Percentiles rank a stretch among this genome's conserved stretches.
Conservation (phyloP, 202 grass and related monocot species). For the Carex sylvatica region DNA sequence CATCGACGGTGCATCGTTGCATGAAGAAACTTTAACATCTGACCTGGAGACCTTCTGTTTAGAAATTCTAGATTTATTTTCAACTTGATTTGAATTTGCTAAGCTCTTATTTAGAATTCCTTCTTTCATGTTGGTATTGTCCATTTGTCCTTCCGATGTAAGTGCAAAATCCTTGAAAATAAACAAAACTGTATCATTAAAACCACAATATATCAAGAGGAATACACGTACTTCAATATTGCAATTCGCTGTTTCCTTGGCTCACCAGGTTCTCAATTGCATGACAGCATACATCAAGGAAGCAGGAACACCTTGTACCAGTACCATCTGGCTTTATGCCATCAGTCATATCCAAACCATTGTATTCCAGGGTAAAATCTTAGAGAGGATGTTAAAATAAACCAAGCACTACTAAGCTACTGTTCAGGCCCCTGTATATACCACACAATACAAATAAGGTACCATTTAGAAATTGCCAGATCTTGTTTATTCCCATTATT, state of each 20-base stretch:
- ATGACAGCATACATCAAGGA: neutral
- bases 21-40: slow-evolving; percentile 34
- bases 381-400: slow-evolving; percentile 6
- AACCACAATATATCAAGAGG: slow-evolving; percentile 15
- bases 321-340: neutral
- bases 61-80: slow-evolving; percentile 31
- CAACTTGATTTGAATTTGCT: slow-evolving; percentile 27
- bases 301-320: neutral
- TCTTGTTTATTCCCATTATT: neutral
- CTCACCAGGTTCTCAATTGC: neutral
- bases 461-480: slow-evolving; percentile 2
- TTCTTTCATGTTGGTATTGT: slow-evolving; percentile 28
- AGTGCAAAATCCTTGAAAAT: slow-evolving; percentile 60
- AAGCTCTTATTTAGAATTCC: slow-evolving; percentile 25
- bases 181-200: slow-evolving; percentile 30
- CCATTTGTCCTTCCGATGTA: slow-evolving; percentile 39
- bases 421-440: neutral
- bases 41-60: slow-evolving; percentile 33
- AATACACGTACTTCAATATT: neutral
- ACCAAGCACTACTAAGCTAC: neutral
- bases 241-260: neutral
- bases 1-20: slow-evolving; percentile 30
- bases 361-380: neutral
- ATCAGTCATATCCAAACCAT: neutral
- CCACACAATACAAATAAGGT: neutral